Base-by-base conservation (phyloP, 1,139 yeast species). In the Debaryomyces sp. region DNA sequence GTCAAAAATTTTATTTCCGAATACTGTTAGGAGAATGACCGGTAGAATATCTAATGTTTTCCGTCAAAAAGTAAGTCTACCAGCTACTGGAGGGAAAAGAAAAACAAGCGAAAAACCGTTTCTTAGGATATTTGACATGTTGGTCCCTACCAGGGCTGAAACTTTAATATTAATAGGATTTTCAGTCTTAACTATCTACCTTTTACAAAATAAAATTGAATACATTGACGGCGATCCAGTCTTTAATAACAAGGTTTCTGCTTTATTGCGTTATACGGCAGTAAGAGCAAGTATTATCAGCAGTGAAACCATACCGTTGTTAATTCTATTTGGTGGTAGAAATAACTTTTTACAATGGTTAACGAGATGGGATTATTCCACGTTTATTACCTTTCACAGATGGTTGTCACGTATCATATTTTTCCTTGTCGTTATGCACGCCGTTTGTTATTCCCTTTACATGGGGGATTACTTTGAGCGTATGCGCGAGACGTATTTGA, bases 291-390 rank as follows among this genome's bases (percentile, higher is more conserved):
- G 75, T 2, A 68, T 69, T 33, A 53, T 66, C 64, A 1, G 59
- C 69, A 6, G 57, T 62, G 23, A 53, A 62, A 66, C 80, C 30
- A 61, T 68, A 49, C 78, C 79, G 6, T 57, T 73, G 45, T 54
- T 70, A 21, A 62, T 73, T 37, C 55, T 75, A 29, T 73, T 74
- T 59, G 78, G 75, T n/a, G 79, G 79, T 3, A 60, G 79, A 44
- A 74, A 74, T 54, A 74, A 74, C 55, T 67, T 74, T 47, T 61
- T 73, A 49, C 75, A 67, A 50, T 73, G 77, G 75, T 32, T 70
- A 12, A 70, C 77, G 1, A 66, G 74, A 13, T 67, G 73, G 70
- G 60, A 66, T 46, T 74, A 60, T 54, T 62, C 72, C 33, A 66
- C 75, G 10, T 73, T 67, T 57, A 59, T 72, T 40, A 53, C 67